Percentiles rank a stretch among this genome's conserved stretches.
Conservation (phyloP, 2,329 filamentous ascomycete species). For the Epichloe coenophiala region DNA sequence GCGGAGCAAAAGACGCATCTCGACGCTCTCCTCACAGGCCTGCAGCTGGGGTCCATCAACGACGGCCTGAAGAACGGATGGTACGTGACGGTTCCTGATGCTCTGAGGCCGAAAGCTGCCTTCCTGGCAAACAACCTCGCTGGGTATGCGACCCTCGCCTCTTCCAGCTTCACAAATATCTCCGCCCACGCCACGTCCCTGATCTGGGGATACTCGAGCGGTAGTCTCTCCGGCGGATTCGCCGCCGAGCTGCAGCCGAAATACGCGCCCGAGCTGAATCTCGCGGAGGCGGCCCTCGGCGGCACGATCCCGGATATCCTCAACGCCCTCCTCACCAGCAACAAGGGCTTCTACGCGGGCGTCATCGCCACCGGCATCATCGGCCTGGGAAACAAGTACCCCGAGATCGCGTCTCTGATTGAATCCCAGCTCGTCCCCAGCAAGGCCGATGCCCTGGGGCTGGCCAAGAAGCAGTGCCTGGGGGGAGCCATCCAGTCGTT, state of each 20-base stretch:
- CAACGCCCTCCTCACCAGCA: no score
- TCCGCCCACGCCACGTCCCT: slow-evolving; percentile 19
- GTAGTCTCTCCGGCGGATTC: slow-evolving; percentile 10
- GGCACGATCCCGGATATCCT: no score
- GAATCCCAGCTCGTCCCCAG: no score
- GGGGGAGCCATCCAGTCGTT: no score
- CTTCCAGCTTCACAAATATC: slow-evolving; percentile 16
- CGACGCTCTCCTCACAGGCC: slow-evolving; percentile 9
- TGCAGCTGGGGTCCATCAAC: no score
- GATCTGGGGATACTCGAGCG: slow-evolving; percentile 28
- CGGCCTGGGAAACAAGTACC: no score
- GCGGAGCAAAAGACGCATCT: slow-evolving; percentile 15
- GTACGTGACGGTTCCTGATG: slow-evolving; percentile 34
- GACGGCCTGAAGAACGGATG: slow-evolving; percentile 26
- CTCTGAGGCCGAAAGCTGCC: slow-evolving; percentile 27
- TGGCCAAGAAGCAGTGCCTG: no score
- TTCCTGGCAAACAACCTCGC: slow-evolving; percentile 27
- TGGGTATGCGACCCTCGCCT: slow-evolving; percentile 24
- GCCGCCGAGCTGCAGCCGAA: slow-evolving; percentile 12
- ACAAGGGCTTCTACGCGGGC: no score
- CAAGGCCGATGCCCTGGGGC: background rate
- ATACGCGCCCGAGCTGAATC: no score
- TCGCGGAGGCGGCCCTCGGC: no score
- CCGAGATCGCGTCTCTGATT: no score
- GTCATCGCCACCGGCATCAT: no score